A percentile compares a stretch with the other conserved stretches of the same genome.
Conservation (phyloP, 2,329 filamentous ascomycete species). For the Zymoseptoria pseudotritici region DNA sequence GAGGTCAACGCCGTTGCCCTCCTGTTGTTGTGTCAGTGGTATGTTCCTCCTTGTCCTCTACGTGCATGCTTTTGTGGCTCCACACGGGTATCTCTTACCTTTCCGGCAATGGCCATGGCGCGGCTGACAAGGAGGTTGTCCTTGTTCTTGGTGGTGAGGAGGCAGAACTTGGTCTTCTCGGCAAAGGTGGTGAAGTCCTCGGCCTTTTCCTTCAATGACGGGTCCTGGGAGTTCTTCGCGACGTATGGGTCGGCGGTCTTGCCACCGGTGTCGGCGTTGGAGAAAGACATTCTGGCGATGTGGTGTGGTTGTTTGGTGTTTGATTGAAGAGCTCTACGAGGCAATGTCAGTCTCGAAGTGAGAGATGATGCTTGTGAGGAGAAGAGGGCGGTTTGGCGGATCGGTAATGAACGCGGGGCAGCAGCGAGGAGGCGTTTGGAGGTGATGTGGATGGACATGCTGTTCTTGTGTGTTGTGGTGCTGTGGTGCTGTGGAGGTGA, state of each 20-base stretch:
- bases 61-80: neutral
- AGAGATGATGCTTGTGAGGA: neutral
- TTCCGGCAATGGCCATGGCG: slow-evolving; percentile 77
- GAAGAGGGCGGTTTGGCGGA: neutral
- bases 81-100: slow-evolving; percentile 41
- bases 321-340: neutral
- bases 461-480: neutral
- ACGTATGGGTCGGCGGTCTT: slow-evolving; percentile 73
- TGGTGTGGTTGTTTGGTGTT: neutral
- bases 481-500: too few relatives aligned
- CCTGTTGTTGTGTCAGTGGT: slow-evolving; percentile 41
- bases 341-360: neutral
- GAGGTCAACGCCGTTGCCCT: slow-evolving; percentile 69
- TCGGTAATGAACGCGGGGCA: neutral
- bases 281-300: slow-evolving; percentile 37
- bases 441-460: neutral
- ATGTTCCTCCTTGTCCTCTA: slow-evolving; percentile 7
- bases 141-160: slow-evolving; percentile 66
- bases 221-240: slow-evolving; percentile 66
- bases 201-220: slow-evolving; percentile 65
- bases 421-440: neutral
- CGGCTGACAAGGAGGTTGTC: slow-evolving; percentile 65
- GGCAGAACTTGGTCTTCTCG: slow-evolving; percentile 68
- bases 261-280: slow-evolving; percentile 54
- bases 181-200: slow-evolving; percentile 66